These are phyloP conservation scores for Ustilago shanxiensis DNA, from an alignment of 1,284 basidiomycete genomes.

Conservation along the genomic window DNA sequence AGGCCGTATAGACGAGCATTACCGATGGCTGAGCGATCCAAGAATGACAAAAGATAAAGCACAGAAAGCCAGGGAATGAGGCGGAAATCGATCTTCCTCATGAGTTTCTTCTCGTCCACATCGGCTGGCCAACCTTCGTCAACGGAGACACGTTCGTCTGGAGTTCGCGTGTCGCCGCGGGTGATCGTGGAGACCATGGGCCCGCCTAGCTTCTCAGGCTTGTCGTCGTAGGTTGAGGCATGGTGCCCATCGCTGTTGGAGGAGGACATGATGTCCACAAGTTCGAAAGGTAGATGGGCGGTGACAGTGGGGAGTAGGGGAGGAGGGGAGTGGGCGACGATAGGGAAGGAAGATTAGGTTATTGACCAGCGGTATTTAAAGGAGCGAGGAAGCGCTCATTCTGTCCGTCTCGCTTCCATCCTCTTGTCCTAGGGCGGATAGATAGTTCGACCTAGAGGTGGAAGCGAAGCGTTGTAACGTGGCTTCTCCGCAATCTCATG, in stretches of 20 bases:
- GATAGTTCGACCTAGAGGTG: not conserved
- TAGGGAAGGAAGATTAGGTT: no score
- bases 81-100: conserved; percentile 63
- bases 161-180: conserved; percentile 10
- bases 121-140: conserved; percentile 34
- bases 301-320: no score
- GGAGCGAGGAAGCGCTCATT: not conserved
- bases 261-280: conserved; percentile 29
- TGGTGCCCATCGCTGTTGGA: conserved; percentile 25
- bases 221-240: conserved; percentile 21
- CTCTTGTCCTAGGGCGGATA: no score
- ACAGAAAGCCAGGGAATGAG: conserved; percentile 63
- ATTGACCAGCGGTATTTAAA: not conserved
- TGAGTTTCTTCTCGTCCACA: conserved; percentile 62
- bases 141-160: conserved; percentile 9
- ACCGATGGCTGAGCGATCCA: conserved; percentile 74
- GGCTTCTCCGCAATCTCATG: not conserved
- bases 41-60: conserved; percentile 55
- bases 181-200: conserved; percentile 24
- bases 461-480: not conserved
- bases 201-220: conserved; percentile 18
- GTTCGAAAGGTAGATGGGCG: no score
- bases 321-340: not conserved
- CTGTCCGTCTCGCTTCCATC: no score
- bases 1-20: conserved; percentile 56